A percentile compares a stretch with the other conserved stretches of the same genome.
Conservation (phyloP, 129 eudicot species). For the Flaveria robusta region DNA sequence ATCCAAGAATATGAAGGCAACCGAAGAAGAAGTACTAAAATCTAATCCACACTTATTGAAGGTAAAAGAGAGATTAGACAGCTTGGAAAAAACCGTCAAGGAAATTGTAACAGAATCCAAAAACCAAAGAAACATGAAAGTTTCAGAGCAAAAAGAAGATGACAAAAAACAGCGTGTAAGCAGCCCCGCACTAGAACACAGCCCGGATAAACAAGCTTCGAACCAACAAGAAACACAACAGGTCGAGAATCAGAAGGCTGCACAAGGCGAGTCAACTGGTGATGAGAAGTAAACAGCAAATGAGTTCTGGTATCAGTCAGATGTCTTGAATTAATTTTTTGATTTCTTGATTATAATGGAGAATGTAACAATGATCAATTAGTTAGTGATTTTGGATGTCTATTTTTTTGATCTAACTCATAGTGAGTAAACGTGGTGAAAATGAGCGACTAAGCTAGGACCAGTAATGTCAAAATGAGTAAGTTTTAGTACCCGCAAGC, state of each 20-base stretch:
- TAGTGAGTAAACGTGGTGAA: no score
- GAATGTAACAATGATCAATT: slow-evolving; percentile 6
- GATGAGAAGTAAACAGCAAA: slow-evolving; percentile 14
- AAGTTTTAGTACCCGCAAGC: no score
- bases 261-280: slow-evolving; percentile 1
- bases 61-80: slow-evolving; percentile 75
- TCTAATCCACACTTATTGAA: slow-evolving; percentile 60
- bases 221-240: slow-evolving; percentile 10
- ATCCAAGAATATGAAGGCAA: slow-evolving; percentile 54
- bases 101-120: slow-evolving; percentile 61
- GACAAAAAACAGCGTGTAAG: slow-evolving; percentile 13
- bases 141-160: slow-evolving; percentile 18
- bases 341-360: background rate
- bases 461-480: no score
- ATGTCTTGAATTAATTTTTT: background rate
- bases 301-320: background rate
- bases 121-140: slow-evolving; percentile 33
- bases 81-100: slow-evolving; percentile 61
- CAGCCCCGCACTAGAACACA: slow-evolving; percentile 1
- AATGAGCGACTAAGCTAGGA: no score
- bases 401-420: background rate
- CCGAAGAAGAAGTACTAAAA: slow-evolving; percentile 38
- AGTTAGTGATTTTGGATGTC: slow-evolving; percentile 8
- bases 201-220: slow-evolving; percentile 11
- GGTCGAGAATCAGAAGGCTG: slow-evolving; percentile 9